Conservation (phyloP, 257 asterid species). For the Solanum okadae region DNA sequence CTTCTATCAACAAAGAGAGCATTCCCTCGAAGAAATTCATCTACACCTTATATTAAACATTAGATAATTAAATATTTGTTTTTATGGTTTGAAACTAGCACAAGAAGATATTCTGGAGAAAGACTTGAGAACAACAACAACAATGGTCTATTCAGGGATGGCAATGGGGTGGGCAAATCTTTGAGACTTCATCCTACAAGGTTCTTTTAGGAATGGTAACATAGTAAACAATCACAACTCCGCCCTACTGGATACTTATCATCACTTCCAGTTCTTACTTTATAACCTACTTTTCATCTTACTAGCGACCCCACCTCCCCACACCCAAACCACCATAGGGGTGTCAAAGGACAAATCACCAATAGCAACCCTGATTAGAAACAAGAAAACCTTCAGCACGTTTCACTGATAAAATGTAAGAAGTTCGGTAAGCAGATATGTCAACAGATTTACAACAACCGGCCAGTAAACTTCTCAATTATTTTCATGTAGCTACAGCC, state of each 20-base stretch:
- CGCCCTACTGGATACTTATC: not conserved
- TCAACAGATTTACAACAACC: not conserved
- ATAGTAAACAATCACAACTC: not conserved
- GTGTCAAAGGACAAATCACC: not conserved
- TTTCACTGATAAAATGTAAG: not conserved
- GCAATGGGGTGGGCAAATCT: not conserved
- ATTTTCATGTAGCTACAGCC: not conserved
- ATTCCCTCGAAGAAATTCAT: not conserved
- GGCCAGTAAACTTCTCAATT: not conserved
- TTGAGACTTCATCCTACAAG: not conserved
- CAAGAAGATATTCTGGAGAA: not conserved
- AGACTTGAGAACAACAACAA: not conserved
- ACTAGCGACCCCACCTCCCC: not conserved
- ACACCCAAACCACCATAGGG: not conserved
- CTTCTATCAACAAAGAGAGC: not conserved
- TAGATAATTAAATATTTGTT: not conserved
- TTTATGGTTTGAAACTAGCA: not conserved
- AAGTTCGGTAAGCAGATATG: not conserved
- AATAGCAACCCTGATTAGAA: not conserved
- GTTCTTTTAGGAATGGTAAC: not conserved
- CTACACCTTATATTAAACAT: not conserved
- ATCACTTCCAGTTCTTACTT: not conserved
- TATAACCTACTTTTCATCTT: not conserved
- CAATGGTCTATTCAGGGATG: not conserved
- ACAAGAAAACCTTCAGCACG: not conserved